Base-by-base conservation (phyloP, 305 asterid species). In the Fraxinus xanthoxyloides region DNA sequence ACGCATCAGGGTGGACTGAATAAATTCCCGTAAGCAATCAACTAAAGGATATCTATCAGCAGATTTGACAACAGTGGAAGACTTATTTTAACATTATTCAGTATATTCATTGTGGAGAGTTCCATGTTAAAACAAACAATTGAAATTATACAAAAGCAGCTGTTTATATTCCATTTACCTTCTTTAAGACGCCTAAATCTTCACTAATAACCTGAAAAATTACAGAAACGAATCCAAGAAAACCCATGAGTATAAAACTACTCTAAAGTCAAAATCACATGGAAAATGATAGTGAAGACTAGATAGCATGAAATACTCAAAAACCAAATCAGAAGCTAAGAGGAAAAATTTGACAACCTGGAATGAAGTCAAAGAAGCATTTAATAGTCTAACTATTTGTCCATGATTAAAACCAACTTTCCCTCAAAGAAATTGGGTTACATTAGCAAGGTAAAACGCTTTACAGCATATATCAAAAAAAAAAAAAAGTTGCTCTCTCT, bases 121-220 rank as follows among this genome's bases (percentile, higher is more conserved):
- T 51, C 24, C 63, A 51, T 51, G 63, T 5, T 51, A 51, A 51
- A 51, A 51, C 24, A 51, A 17, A 17, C 61, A 48, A 48, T 48
- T 51, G 63, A 0, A 51, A 17, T 51, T n/a, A 17, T 5, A 4
- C 82, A 88, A 65, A 76, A 75, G 6, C 75, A 31, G 54, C 51
- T 23, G 46, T 46, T 17, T n/a, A 65, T 43, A 48, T 74, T 5
- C 43, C 28, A 79, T 75, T 48, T 88, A 94, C 99, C 99, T 91
- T 92, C 92, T 96, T 96, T 76, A 92, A n/a, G 81, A 96, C 89
- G 46, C 97, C 98, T 79, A 96, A 83, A 90, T 96, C 99, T 85
- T 93, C 98, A 78, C 87, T 90, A 73, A 96, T 82, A 79, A 93
- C 97, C 99, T 96, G 97, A 84, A 86, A 77, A 80, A 46, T 65